Conservation (phyloP, 495 filamentous ascomycete species). For the Penicillium canariense region DNA sequence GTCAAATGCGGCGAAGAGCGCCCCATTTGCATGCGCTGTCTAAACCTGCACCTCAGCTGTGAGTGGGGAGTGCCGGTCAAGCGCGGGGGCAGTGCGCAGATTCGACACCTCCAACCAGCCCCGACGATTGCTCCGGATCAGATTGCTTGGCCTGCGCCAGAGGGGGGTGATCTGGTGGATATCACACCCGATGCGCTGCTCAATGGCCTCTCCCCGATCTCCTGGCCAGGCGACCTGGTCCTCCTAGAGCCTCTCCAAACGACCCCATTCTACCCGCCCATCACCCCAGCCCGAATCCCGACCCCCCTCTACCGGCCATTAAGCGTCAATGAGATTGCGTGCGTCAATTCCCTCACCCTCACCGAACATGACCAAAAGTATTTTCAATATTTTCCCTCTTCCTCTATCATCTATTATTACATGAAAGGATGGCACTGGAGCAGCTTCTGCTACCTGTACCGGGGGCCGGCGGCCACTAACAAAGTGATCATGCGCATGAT, state of each 20-base stretch:
- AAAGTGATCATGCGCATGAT: conserved; percentile 48
- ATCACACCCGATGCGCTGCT: conserved; percentile 11
- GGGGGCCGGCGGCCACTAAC: conserved; percentile 36
- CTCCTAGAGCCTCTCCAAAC: conserved; percentile 2
- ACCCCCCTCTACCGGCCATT: conserved; percentile 31
- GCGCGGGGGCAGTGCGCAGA: conserved; percentile 27
- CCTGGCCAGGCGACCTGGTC: conserved; percentile 18
- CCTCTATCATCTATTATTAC: conserved; percentile 41
- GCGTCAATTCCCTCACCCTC: conserved; percentile 38
- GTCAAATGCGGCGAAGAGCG: conserved; percentile 56
- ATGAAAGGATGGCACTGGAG: conserved; percentile 47
- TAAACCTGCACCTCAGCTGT: conserved; percentile 29
- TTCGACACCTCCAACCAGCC: conserved; percentile 36
- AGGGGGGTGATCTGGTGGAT: conserved; percentile 16
- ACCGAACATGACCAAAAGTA: conserved; percentile 39
- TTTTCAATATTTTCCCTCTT: conserved; percentile 44
- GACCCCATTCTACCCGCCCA: conserved; percentile 10
- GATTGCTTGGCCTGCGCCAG: conserved; percentile 6
- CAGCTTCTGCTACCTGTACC: conserved; percentile 41
- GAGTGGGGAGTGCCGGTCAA: conserved; percentile 42
- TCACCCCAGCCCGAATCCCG: conserved; percentile 6
- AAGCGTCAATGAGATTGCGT: conserved; percentile 24
- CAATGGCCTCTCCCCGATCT: conserved; percentile 16
- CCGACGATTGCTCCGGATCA: conserved; percentile 10
- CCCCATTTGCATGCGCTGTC: conserved; percentile 49